Base-by-base conservation (phyloP, 495 filamentous ascomycete genomes). In the Immersiella caudata region DNA sequence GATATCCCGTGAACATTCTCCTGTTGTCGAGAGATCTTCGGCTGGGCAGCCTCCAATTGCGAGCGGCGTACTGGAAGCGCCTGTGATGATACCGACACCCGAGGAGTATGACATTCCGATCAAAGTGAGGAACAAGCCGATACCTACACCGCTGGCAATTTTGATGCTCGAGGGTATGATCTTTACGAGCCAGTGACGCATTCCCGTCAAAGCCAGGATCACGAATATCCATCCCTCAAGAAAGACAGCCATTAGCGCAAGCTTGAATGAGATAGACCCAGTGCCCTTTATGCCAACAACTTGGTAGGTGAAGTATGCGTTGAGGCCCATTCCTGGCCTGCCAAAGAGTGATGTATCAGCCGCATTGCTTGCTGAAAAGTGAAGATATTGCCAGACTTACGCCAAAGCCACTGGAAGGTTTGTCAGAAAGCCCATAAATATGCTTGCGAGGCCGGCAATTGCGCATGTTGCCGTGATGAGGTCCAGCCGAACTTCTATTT, bases 221-320 rank as follows among this genome's bases (percentile, higher is more conserved):
- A 86, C 71, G 67, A 86, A 86, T 63, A 86, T 81, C 72, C 93
- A 74, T 3, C 91, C 91, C 76, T 94, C 91, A 3, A 93, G 85
- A 71, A 94, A 94, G 55, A 94, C 90, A 6, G 91, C 91, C n/a
- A 89, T 93, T 55, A 93, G 81, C 12, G 91, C 91, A 5, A 92
- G 77, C 18, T 79, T 76, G 71, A 93, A 94, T 0, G 88, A 82
- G 54, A 94, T 84, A 54, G 85, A 72, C 3, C 91, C 91, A 0
- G 76, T 79, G 9, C 91, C 91, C 67, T 91, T 89, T 66, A 82
- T 83, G 18, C 91, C 91, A 26, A 94, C 91, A 27, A 94, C 91
- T 62, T 91, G 91, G 75, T 90, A 94, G n/a, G 91, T 88, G 69
- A 94, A 94, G 72, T 93, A 94, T 2, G 91, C 91, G 71, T 94